These are phyloP conservation scores for Calycina marina DNA, from an alignment of 2,329 filamentous ascomycete genomes.

Conservation along the genomic window DNA sequence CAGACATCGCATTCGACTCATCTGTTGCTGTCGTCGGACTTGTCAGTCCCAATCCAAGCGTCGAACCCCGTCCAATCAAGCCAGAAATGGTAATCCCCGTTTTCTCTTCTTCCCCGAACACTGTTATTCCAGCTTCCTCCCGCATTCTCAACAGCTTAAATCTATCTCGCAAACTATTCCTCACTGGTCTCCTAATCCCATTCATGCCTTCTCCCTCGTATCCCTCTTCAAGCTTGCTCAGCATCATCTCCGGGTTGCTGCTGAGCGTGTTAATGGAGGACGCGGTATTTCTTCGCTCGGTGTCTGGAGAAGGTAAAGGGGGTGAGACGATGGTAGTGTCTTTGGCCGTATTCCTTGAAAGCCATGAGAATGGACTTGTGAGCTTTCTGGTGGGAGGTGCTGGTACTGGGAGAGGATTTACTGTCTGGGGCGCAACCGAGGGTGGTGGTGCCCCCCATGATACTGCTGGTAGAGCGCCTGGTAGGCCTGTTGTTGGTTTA, in stretches of 20 bases:
- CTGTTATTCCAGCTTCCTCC: conserved; percentile 49
- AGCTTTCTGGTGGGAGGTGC: conserved; percentile 46
- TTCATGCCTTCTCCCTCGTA: conserved; percentile 44
- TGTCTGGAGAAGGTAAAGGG: conserved; percentile 26
- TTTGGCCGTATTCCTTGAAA: conserved; percentile 53
- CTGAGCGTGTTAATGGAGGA: conserved; percentile 66
- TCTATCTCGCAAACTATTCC: conserved; percentile 59
- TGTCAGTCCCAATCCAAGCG: conserved; percentile 28
- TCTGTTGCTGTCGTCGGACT: conserved; percentile 25
- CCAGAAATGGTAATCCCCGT: conserved; percentile 28
- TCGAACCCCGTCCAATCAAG: conserved; percentile 27
- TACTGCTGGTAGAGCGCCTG: conserved; percentile 56
- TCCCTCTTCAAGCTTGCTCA: conserved; percentile 65
- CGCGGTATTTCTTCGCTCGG: conserved; percentile 54
- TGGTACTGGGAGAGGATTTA: conserved; percentile 14
- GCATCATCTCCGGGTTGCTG: conserved; percentile 70
- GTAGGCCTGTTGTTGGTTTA: conserved; percentile 48
- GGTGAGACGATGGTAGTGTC: conserved; percentile 39
- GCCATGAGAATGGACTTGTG: conserved; percentile 77
- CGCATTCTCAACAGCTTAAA: conserved; percentile 66
- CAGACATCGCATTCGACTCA: conserved; percentile 18
- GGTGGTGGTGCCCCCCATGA: conserved; percentile 49
- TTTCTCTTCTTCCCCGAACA: conserved; percentile 31
- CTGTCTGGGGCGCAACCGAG: conserved; percentile 5
- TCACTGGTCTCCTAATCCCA: conserved; percentile 31